Base-by-base conservation (phyloP, 495 filamentous ascomycete genomes). In the Aspergillus cavernicola region DNA sequence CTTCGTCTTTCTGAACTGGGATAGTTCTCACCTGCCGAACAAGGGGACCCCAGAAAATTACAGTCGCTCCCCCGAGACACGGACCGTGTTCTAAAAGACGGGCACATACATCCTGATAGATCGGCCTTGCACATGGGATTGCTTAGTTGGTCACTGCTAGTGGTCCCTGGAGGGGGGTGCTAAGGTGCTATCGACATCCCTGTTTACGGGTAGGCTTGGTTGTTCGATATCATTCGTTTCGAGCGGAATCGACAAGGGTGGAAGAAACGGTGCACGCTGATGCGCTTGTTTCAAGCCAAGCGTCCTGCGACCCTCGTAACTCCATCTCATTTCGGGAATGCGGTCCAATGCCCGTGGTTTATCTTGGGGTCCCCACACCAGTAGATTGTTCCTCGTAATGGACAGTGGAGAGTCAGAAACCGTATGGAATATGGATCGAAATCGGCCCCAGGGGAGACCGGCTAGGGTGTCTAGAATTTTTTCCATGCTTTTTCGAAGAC, bases 291-390 rank as follows among this genome's bases (percentile, higher is more conserved):
- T 42, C 44, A 43, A 63, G 56, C 56, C 60, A 58, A 57, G 59
- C 24, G 40, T 36, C 45, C 50, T 40, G 54, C 52, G 60, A 55
- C 46, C 45, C 44, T 52, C 46, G 37, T 50, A 35, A 40, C 35
- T 24, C 42, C 52, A 54, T 46, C 42, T 61, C 56, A 53, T 61
- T 63, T 60, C 58, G 58, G 56, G 56, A 43, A 53, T 40, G 44
- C 58, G 58, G 58, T 53, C 50, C 58, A 61, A 59, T 55, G 40
- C 48, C 62, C 56, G 50, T 52, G 43, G 52, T 43, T 52, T 53
- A 59, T 64, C 56, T 54, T 50, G 47, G 53, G 46, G 58, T 59
- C 56, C 51, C 62, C 62, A 64, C 62, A 50, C n/a, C 56, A 50
- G 56, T 45, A 61, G 58, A 55, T 56, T 58, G 26, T 54, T 41